Evolutionary conservation across 2,329 filamentous ascomycete species (phyloP), one percentile per base, ranked within the genome.

Genomic region (Ceratocystis cubensis): DNA sequence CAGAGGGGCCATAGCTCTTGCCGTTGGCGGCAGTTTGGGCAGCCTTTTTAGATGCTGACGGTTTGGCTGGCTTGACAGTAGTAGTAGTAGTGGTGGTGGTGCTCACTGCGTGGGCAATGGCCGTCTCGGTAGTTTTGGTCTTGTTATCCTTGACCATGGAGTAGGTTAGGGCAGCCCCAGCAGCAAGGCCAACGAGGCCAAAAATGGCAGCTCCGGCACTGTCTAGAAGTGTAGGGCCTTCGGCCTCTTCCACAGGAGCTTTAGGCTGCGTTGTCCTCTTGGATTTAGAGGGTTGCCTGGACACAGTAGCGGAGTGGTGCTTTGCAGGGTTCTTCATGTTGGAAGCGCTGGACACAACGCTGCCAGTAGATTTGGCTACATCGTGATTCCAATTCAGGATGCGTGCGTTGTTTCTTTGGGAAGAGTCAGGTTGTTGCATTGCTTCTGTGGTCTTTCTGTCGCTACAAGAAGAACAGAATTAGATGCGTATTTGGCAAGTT

Each of bases 391-490:
- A 82, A 68, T 78, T 73, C 33, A 82, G 72, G 66, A 82, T 78
- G 57, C 77, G 78, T 69, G 73, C 76, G 71, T 63, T 78, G 76
- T 59, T 70, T 69, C 48, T 70, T 66, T 48, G 69, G 68, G n/a
- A 67, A 66, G 67, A 70, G 70, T 74, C 72, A 13, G 74, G 73
- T 7, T 79, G 79, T 73, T 85, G 88, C 63, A 92, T 84, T 37
- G 89, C 88, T 73, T 94, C 89, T 73, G 96, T 85, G 71, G 83
- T 88, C 77, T 96, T 95, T 63, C 89, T 89, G 76, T 96, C 90
- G 65, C 89, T 81, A 75, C 96, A 91, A 68, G 85, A 81, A 37
- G 28, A 8, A 8, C 17, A 37, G 50, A 91, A 85, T 80, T 77
- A 84, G 78, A 75, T 82, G 76, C 72, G 75, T 20, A 44, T 20